Evolutionary conservation across 805 yeast species (phyloP).

Genomic region (Lachancea mirantina): DNA sequence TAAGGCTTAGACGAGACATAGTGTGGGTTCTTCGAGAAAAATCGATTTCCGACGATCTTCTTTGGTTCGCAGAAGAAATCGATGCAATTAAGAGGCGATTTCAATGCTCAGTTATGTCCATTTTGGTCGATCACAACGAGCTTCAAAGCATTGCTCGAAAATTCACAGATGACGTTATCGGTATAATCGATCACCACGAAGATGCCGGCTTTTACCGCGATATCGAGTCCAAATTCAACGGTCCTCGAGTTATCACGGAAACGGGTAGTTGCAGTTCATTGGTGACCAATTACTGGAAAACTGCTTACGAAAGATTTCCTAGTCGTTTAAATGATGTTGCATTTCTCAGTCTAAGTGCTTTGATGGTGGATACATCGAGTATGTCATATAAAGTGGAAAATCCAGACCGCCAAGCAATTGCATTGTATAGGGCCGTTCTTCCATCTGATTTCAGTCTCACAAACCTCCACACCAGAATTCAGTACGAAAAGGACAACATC

Average conservation of each 20-base stretch:
- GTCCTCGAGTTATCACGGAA: conserved; percentile 54
- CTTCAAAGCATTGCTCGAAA: conserved; percentile 43
- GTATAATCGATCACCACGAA: conserved; percentile 83
- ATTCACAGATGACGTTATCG: conserved; percentile 36
- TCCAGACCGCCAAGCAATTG: conserved; percentile 45
- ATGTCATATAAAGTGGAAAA: conserved; percentile 55
- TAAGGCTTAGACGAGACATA: conserved; percentile 66
- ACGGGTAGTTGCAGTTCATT: conserved; percentile 78
- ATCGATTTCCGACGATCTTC: conserved; percentile 39
- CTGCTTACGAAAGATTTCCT: conserved; percentile 18
- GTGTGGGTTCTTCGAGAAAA: conserved; percentile 42
- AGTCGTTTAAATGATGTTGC: conserved; percentile 31
- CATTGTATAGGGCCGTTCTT: conserved; percentile 30
- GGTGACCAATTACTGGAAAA: conserved; percentile 64
- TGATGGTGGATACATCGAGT: conserved; percentile 69
- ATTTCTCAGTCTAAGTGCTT: conserved; percentile 54
- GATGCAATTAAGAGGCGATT: conserved; percentile 11
- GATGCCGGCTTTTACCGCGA: conserved; percentile 49
- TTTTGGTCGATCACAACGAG: conserved; percentile 79
- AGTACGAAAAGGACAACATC: conserved; percentile 53
- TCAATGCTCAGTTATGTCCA: conserved; percentile 33
- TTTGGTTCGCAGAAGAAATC: conserved; percentile 68
- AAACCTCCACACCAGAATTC: conserved; percentile 31
- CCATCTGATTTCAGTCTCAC: conserved; percentile 15
- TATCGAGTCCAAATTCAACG: conserved; percentile 26